These are phyloP conservation scores for Avena eriantha DNA, from an alignment of 176 grass and related monocot species.

Conservation along the genomic window DNA sequence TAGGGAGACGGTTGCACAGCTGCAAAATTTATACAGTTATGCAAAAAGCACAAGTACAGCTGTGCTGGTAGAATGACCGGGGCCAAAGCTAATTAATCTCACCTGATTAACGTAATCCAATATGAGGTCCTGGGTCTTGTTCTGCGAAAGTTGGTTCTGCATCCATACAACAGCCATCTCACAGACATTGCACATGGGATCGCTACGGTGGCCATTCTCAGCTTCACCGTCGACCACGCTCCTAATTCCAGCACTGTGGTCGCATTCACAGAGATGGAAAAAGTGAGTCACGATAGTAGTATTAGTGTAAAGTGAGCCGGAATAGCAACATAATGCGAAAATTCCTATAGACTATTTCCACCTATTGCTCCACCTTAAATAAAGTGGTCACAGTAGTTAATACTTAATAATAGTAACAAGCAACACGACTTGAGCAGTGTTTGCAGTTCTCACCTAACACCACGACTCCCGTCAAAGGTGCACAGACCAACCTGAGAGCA, in stretches of 20 bases:
- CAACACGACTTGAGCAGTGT: neutral
- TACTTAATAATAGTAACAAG: neutral
- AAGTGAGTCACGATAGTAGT: neutral
- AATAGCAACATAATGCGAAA: neutral
- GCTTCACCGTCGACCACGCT: conserved; percentile 66
- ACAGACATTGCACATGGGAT: conserved; percentile 87
- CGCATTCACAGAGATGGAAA: neutral
- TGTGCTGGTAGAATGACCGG: neutral
- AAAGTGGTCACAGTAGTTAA: neutral
- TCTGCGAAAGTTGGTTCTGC: conserved; percentile 88
- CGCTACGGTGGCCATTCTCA: conserved; percentile 47
- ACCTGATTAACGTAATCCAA: conserved; percentile 82
- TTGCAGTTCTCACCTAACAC: conserved; percentile 63
- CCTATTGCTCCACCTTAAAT: neutral
- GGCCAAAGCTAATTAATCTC: neutral
- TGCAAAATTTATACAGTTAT: conserved; percentile 43
- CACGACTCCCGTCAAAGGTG: conserved; percentile 62
- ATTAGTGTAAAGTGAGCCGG: neutral
- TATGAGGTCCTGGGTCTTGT: conserved; percentile 77
- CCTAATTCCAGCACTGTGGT: conserved; percentile 73
- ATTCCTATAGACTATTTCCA: neutral
- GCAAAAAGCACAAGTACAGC: neutral
- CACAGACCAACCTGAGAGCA: conserved; percentile 83
- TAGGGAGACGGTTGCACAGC: conserved; percentile 85
- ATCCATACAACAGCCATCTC: conserved; percentile 99